phyloP scores from a whole-genome alignment of 768 basidiomycete species.

The Cystofilobasidium macerans region DNA sequence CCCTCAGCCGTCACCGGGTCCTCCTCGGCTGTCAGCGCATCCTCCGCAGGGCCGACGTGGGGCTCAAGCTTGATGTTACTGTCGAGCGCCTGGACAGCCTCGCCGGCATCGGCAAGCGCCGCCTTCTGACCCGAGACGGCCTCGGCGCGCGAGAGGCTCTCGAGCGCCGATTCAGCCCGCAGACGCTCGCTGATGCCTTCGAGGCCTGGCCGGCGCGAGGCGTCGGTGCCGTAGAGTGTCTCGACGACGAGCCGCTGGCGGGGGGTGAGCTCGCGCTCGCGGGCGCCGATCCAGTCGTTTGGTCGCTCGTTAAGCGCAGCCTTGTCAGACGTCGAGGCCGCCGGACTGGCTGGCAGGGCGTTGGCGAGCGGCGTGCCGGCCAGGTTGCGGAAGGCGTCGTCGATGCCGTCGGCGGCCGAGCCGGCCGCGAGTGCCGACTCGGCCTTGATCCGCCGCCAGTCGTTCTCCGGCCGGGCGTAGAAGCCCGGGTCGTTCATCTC shows the following conservation, averaged over 20 bases:
- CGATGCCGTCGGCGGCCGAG: not conserved
- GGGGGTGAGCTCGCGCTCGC: conserved; percentile 4
- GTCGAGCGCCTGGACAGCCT: not conserved
- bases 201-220: conserved; percentile 1
- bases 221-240: conserved; percentile 14
- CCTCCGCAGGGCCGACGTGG: not conserved
- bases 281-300: conserved; percentile 18
- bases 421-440: not conserved
- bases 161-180: not conserved
- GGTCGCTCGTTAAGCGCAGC: not conserved
- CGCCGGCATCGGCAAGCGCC: not conserved
- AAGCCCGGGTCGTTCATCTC: conserved; percentile 24
- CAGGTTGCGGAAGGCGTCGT: not conserved
- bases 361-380: not conserved
- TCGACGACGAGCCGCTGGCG: conserved; percentile 8
- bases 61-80: not conserved
- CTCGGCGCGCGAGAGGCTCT: not conserved
- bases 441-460: not conserved
- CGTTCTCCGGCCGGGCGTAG: conserved; percentile 7
- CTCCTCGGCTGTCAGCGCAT: not conserved
- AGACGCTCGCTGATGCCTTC: not conserved
- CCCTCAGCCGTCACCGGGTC: not conserved
- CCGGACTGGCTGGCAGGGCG: not conserved
- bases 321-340: not conserved
- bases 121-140: not conserved